Evolutionary conservation across 306 rosid genomes (phyloP).

Genomic region (Delonix regia): DNA sequence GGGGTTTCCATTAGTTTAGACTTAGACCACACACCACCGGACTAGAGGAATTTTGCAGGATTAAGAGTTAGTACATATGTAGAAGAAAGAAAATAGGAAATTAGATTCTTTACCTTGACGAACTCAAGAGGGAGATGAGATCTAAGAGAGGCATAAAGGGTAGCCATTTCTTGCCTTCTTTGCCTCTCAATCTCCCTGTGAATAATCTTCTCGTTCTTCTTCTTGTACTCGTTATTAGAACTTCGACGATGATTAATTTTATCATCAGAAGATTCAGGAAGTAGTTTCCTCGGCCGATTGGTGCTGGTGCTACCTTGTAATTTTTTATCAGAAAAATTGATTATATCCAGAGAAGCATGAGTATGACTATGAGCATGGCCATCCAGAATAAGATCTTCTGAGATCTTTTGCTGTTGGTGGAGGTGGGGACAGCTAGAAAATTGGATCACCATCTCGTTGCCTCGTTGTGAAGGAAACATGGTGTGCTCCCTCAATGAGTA

Average conservation of each 20-base stretch:
- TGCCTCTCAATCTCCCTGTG: constrained; percentile 70
- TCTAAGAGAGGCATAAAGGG: constrained; percentile 60
- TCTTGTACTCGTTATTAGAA: constrained; percentile 33
- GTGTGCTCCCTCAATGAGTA: constrained; percentile 1
- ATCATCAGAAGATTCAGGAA: not conserved
- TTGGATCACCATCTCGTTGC: constrained; percentile 67
- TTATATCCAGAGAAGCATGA: constrained; percentile 41
- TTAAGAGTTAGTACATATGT: not conserved
- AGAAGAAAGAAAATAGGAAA: not conserved
- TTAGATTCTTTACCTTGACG: constrained; percentile 46
- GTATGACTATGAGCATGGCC: constrained; percentile 26
- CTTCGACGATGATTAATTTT: not conserved
- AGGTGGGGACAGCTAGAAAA: constrained; percentile 56
- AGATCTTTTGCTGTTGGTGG: constrained; percentile 42
- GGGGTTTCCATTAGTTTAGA: not conserved
- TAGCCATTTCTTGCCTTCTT: constrained; percentile 81
- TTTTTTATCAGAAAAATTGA: constrained; percentile 17
- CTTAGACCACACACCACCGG: too few relatives aligned
- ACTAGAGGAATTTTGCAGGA: not conserved
- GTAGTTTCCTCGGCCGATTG: constrained; percentile 32
- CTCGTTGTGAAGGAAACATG: constrained; percentile 72
- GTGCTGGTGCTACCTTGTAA: not conserved
- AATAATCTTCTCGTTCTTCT: constrained; percentile 43
- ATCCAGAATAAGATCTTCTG: constrained; percentile 54
- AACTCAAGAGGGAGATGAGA: constrained; percentile 58